phyloP scores from a whole-genome alignment of 495 filamentous ascomycete species.

The Apiosordaria backusii region DNA sequence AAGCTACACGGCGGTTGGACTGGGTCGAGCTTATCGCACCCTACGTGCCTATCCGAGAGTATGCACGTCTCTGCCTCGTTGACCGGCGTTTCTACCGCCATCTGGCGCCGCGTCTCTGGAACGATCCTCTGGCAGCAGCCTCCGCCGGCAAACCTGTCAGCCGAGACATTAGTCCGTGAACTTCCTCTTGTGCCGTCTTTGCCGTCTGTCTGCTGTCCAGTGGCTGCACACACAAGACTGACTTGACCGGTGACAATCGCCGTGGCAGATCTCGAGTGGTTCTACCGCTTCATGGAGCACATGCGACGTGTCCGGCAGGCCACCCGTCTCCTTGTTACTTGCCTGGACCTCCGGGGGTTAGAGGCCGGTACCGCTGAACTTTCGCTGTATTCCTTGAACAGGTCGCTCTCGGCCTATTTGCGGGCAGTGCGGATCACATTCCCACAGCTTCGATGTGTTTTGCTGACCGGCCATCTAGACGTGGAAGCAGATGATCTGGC shows the following conservation, averaged over 20 bases:
- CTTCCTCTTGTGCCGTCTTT: neutral
- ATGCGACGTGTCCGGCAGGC: conserved; percentile 22
- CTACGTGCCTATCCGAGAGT: conserved; percentile 32
- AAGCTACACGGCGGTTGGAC: conserved; percentile 38
- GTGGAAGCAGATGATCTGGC: conserved; percentile 25
- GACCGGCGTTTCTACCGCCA: conserved; percentile 38
- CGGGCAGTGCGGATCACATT: conserved; percentile 28
- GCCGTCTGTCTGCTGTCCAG: neutral
- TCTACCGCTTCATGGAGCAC: conserved; percentile 35
- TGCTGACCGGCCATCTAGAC: conserved; percentile 38
- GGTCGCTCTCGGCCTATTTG: conserved; percentile 33
- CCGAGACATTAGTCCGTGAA: conserved; percentile 16
- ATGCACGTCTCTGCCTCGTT: conserved; percentile 42
- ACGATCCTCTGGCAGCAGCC: conserved; percentile 36
- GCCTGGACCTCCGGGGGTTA: conserved; percentile 39
- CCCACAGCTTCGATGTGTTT: conserved; percentile 36
- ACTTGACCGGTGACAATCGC: neutral
- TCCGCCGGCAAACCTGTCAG: conserved; percentile 25
- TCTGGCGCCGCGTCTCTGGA: conserved; percentile 48
- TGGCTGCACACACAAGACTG: too few relatives aligned
- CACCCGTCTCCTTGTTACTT: conserved; percentile 33
- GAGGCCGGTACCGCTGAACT: conserved; percentile 34
- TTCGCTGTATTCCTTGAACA: conserved; percentile 26
- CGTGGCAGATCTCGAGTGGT: conserved; percentile 38
- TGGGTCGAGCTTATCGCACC: conserved; percentile 44